Conservation (phyloP, 805 yeast species). For the Yarrowia phangngaensis region DNA sequence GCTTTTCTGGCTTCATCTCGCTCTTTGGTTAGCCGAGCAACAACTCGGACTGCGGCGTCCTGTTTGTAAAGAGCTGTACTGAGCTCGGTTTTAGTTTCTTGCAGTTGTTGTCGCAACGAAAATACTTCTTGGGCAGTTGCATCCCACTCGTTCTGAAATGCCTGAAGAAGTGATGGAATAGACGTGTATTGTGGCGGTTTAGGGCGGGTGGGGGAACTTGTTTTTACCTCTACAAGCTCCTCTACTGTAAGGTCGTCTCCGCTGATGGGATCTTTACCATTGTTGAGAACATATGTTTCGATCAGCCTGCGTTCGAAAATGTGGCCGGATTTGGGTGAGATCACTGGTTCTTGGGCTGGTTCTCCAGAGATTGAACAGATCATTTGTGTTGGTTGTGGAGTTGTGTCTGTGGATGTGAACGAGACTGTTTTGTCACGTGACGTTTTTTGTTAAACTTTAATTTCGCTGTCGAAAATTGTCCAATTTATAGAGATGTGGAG, state of each 20-base stretch:
- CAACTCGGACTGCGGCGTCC: slow-evolving; percentile 88
- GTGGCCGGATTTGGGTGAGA: slow-evolving; percentile 62
- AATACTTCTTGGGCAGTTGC: slow-evolving; percentile 77
- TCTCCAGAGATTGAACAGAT: slow-evolving; percentile 58
- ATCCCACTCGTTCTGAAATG: slow-evolving; percentile 88
- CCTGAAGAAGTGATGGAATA: slow-evolving; percentile 70
- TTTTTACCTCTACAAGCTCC: slow-evolving; percentile 52
- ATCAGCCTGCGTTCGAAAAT: slow-evolving; percentile 65
- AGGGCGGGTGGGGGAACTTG: slow-evolving; percentile 34
- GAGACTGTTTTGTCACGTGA: no score
- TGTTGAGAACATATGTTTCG: slow-evolving; percentile 56
- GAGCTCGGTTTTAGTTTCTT: slow-evolving; percentile 62
- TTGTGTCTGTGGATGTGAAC: no score
- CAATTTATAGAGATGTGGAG: no score
- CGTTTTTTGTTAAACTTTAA: no score
- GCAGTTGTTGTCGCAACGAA: slow-evolving; percentile 66
- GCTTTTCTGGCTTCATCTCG: slow-evolving; percentile 70
- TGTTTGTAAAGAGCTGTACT: slow-evolving; percentile 75
- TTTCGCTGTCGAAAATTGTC: no score
- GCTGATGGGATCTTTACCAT: slow-evolving; percentile 72
- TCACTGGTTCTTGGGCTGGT: slow-evolving; percentile 63
- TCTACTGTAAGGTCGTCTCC: slow-evolving; percentile 55
- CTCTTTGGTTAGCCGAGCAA: slow-evolving; percentile 68
- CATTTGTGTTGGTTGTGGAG: slow-evolving; percentile 26
- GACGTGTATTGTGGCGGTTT: slow-evolving; percentile 50